Base-by-base conservation (phyloP, 1,139 yeast species). In the Williopsis jadinii region DNA sequence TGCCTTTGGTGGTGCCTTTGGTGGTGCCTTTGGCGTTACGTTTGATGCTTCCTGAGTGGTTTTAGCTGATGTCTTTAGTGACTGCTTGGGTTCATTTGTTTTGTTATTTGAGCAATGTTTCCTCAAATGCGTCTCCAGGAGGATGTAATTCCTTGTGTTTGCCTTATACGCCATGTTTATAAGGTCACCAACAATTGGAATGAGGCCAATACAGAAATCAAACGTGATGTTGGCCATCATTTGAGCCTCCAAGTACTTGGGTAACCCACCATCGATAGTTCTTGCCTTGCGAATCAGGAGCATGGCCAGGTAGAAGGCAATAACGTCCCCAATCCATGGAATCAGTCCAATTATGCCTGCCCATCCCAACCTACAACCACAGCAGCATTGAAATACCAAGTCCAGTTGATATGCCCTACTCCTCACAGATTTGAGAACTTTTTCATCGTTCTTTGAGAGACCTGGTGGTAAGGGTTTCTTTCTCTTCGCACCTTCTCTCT, bases 171-270 rank as follows among this genome's bases (percentile, higher is more conserved):
- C 70, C 28, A 85, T 77, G 46, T 76, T 77, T 39, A 80, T 68
- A 37, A 84, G 61, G 54, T 80, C 87, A 11, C 95, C 95, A 14
- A 84, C 75, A 28, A 84, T 48, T 0, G 95, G 95, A 34, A 83
- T 73, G 53, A 85, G 64, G 0, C 92, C 90, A 41, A 85, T 64
- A 2, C 71, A 73, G 55, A 84, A 84, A 58, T 85, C 95, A 44
- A 83, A 61, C 13, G 68, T 62, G 11, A 84, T 69, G 52, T 85
- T 84, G 28, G 72, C 67, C 59, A 74, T 63, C 92, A 85, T 83
- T 49, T 69, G 67, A 40, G 73, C 66, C 43, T 68, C 66, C 30
- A 80, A 51, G 19, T 55, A 55, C 1, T 62, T 44, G 0, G 90
- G 85, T 36, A 84, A 62, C 0, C 88, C 90, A 3, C 84, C 86